These are phyloP conservation scores for Colletotrichum tofieldiae DNA, from an alignment of 2,329 filamentous ascomycete species.

Conservation along the genomic window DNA sequence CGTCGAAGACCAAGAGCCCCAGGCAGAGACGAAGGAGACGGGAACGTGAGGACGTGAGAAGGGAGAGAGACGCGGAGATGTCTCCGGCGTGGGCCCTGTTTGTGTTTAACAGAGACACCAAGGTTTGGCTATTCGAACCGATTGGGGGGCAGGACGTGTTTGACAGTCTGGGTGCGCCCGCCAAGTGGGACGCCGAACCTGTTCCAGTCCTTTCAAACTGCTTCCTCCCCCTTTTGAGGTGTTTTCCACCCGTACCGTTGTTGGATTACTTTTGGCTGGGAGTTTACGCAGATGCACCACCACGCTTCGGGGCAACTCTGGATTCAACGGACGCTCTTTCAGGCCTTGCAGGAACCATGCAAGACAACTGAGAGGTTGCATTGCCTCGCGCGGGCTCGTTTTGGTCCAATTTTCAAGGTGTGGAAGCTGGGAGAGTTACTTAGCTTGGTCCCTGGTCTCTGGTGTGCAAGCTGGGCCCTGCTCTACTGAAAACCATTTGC, in stretches of 20 bases:
- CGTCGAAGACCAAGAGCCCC: neutral
- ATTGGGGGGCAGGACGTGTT: neutral
- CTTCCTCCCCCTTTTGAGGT: neutral
- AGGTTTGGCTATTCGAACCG: conserved; percentile 12
- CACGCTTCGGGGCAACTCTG: neutral
- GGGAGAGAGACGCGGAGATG: too few relatives aligned
- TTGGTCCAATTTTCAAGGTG: neutral
- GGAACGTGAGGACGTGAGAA: too few relatives aligned
- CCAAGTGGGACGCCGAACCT: neutral
- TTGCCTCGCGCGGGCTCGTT: neutral
- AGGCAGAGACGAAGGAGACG: neutral
- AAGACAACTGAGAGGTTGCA: conserved; percentile 1
- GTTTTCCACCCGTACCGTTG: neutral
- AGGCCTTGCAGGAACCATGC: neutral
- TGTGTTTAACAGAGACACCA: conserved; percentile 15
- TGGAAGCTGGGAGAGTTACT: neutral
- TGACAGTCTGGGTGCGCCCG: conserved; percentile 6
- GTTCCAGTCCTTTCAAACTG: neutral
- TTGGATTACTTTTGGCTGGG: neutral
- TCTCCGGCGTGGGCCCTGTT: conserved; percentile 8
- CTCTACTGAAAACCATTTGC: conserved; percentile 5
- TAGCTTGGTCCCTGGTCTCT: conserved; percentile 1
- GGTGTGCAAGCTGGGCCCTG: neutral
- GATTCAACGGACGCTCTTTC: neutral
- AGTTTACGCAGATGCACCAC: neutral